Evolutionary conservation across 192 early-diverging fungal genomes (phyloP).

Genomic region (Podila minutissima): DNA sequence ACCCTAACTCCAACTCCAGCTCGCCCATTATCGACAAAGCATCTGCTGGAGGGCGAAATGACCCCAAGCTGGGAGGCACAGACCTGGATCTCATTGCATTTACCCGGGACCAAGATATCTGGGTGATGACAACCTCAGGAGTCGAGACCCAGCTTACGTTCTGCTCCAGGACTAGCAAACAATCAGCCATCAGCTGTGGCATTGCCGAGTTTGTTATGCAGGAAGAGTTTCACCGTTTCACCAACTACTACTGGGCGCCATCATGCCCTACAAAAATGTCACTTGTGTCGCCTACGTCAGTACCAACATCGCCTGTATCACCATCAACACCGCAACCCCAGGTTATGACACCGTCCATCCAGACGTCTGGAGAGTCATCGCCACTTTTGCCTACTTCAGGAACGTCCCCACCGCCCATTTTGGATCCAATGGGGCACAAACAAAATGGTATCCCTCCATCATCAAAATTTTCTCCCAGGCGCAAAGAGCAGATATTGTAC

Average conservation of each 20-base stretch:
- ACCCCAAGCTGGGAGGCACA: slow-evolving; percentile 69
- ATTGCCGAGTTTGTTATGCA: slow-evolving; percentile 79
- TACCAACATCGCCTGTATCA: not conserved
- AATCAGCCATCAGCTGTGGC: slow-evolving; percentile 62
- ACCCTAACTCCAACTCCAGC: slow-evolving; percentile 9
- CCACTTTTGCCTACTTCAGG: not conserved
- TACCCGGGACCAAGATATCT: slow-evolving; percentile 70
- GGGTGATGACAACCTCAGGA: slow-evolving; percentile 62
- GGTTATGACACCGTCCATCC: not conserved
- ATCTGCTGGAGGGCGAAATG: slow-evolving; percentile 36
- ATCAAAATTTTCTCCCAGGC: not conserved
- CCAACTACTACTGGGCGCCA: slow-evolving; percentile 71
- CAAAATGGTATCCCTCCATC: not conserved
- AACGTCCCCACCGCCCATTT: not conserved
- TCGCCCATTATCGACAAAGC: slow-evolving; percentile 20
- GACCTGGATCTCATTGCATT: slow-evolving; percentile 63
- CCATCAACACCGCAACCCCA: not conserved
- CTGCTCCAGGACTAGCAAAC: slow-evolving; percentile 51
- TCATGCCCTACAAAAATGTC: not conserved
- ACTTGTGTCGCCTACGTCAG: not conserved
- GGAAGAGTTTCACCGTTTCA: slow-evolving; percentile 74
- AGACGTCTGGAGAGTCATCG: not conserved
- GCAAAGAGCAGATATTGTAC: slow-evolving; percentile 64
- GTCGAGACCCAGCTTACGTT: slow-evolving; percentile 69
- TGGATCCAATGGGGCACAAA: not conserved